Evolutionary conservation across 257 asterid species (phyloP).

Genomic region (Haberlea rhodopensis): DNA sequence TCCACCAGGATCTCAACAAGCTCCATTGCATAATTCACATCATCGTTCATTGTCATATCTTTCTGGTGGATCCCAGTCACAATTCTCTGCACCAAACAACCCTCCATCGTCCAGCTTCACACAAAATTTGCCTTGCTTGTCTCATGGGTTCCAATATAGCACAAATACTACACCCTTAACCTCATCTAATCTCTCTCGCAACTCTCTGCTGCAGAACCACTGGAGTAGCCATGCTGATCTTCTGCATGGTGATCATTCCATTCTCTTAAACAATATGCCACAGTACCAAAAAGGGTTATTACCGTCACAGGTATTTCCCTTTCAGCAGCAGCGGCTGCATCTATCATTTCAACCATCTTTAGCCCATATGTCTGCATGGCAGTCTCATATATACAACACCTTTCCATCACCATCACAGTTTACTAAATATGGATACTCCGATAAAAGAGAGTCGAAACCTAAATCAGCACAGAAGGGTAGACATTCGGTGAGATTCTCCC

Average conservation of each 20-base stretch:
- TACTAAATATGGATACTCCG: constrained; percentile 30
- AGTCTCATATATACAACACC: constrained; percentile 38
- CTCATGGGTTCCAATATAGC: constrained; percentile 50
- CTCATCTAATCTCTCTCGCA: constrained; percentile 47
- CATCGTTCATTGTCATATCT: constrained; percentile 31
- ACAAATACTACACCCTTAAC: constrained; percentile 44
- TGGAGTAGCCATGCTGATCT: constrained; percentile 58
- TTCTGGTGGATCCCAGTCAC: constrained; percentile 30
- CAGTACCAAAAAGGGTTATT: constrained; percentile 1
- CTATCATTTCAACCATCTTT: constrained; percentile 46
- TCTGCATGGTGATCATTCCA: constrained; percentile 54
- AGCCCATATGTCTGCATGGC: constrained; percentile 40
- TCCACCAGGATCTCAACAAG: constrained; percentile 40
- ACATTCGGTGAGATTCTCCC: constrained; percentile 26
- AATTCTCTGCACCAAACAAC: constrained; percentile 29
- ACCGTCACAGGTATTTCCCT: constrained; percentile 15
- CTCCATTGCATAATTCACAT: constrained; percentile 35
- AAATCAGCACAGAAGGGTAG: constrained; percentile 26
- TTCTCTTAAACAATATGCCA: not conserved
- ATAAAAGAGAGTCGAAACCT: constrained; percentile 27
- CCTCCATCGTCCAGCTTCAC: constrained; percentile 35
- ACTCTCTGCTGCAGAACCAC: constrained; percentile 47
- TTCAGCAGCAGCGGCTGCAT: constrained; percentile 41
- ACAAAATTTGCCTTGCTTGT: constrained; percentile 45
- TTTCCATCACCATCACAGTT: constrained; percentile 43